A percentile compares a stretch with the other conserved stretches of the same genome.
Conservation (phyloP, 306 rosid species). For the Oemleria cerasiformis region DNA sequence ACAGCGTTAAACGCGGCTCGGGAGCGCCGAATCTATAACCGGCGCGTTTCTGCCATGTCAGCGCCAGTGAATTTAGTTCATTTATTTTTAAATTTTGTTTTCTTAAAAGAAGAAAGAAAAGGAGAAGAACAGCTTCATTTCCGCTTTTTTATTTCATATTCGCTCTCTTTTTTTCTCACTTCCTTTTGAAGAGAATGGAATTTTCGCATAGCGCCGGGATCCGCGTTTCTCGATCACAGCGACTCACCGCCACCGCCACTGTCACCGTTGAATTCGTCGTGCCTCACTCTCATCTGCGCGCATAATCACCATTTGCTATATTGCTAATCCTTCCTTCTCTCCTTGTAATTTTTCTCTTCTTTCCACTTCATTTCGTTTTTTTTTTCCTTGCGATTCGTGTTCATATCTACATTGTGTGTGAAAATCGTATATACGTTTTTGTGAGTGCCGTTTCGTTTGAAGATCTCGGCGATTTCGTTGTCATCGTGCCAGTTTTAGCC, state of each 20-base stretch:
- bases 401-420: constrained; percentile 2
- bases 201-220: constrained; percentile 52
- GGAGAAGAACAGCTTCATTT: constrained; percentile 32
- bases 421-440: neutral
- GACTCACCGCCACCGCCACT: neutral
- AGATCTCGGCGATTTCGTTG: constrained; percentile 25
- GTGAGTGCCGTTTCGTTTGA: neutral
- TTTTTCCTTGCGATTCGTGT: neutral
- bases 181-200: constrained; percentile 36
- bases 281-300: constrained; percentile 22
- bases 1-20: constrained; percentile 33
- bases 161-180: constrained; percentile 8
- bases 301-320: constrained; percentile 30
- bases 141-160: constrained; percentile 15
- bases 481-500: neutral
- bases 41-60: constrained; percentile 37
- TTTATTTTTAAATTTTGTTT: neutral
- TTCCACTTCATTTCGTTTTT: neutral
- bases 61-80: neutral
- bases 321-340: constrained; percentile 16
- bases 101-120: constrained; percentile 7
- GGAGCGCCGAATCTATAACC: constrained; percentile 34
- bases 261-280: constrained; percentile 23
- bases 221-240: constrained; percentile 57
- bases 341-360: constrained; percentile 34